phyloP scores from a whole-genome alignment of 106 monocot species.

The Gastrodia elata region DNA sequence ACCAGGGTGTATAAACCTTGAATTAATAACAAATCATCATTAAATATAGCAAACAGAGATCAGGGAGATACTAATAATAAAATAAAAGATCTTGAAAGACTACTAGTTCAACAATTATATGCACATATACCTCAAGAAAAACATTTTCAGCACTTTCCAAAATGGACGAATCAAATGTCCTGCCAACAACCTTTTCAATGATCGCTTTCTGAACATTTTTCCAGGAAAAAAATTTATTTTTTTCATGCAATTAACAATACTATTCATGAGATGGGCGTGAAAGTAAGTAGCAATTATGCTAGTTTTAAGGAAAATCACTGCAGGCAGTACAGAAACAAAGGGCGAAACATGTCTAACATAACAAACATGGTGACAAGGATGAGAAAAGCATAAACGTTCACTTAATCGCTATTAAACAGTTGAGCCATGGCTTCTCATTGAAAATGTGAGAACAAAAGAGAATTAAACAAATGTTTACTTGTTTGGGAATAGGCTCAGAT shows the following conservation, averaged over 20 bases:
- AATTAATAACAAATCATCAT: neutral
- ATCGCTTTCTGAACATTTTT: conserved; percentile 42
- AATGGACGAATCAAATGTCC: conserved; percentile 60
- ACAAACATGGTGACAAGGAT: neutral
- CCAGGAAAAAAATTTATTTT: neutral
- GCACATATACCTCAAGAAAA: conserved; percentile 70
- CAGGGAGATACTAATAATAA: neutral
- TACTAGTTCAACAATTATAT: neutral
- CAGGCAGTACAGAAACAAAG: neutral
- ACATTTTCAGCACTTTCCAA: conserved; percentile 65
- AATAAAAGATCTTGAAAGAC: neutral
- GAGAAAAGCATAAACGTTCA: neutral
- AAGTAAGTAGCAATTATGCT: neutral
- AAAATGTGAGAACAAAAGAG: neutral
- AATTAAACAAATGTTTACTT: conserved; percentile 21
- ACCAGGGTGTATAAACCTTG: conserved; percentile 83
- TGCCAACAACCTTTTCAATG: conserved; percentile 82
- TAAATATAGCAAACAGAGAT: neutral
- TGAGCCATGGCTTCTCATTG: neutral
- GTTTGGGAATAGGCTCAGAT: conserved; percentile 66
- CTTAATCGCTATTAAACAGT: neutral
- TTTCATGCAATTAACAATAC: neutral
- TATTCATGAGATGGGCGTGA: neutral
- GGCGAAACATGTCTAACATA: neutral
- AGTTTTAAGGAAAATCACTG: neutral